A percentile compares a stretch with the other conserved stretches of the same genome.
Conservation (phyloP, 2,329 filamentous ascomycete species). For the Sporothrix pallida region DNA sequence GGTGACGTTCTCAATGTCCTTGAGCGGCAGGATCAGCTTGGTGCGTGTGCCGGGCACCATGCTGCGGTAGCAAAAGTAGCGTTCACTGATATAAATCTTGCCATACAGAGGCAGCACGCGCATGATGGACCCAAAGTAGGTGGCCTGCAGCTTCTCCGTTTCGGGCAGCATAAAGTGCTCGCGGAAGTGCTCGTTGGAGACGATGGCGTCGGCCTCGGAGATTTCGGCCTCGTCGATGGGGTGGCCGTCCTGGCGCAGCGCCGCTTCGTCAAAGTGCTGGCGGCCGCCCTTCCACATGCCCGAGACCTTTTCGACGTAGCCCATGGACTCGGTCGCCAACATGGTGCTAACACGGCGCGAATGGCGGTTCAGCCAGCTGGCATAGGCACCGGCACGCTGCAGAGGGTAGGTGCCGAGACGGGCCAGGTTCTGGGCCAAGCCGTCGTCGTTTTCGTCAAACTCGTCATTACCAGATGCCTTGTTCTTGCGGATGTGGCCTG, state of each 20-base stretch:
- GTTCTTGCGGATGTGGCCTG: conserved; percentile 45
- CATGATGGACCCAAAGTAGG: conserved; percentile 91
- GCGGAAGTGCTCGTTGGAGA: conserved; percentile 81
- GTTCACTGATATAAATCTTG: conserved; percentile 92
- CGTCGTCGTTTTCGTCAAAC: conserved; percentile 46
- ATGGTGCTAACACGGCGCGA: conserved; percentile 82
- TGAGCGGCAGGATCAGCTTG: conserved; percentile 88
- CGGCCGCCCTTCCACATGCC: conserved; percentile 94
- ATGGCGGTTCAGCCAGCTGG: conserved; percentile 79
- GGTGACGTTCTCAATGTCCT: conserved; percentile 88
- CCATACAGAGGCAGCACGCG: conserved; percentile 90
- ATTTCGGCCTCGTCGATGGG: conserved; percentile 49
- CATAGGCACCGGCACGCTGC: conserved; percentile 81
- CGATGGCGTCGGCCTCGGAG: conserved; percentile 66
- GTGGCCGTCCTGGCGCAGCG: conserved; percentile 60
- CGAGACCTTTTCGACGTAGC: conserved; percentile 94
- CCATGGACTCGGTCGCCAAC: conserved; percentile 89
- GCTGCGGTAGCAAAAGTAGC: conserved; percentile 90
- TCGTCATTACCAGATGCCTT: conserved; percentile 33
- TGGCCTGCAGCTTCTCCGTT: conserved; percentile 81
- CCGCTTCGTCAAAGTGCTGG: conserved; percentile 79
- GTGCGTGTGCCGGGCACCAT: conserved; percentile 86
- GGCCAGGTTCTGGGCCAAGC: conserved; percentile 56
- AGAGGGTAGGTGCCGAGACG: conserved; percentile 76
- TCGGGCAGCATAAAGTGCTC: conserved; percentile 88